Base-by-base conservation (phyloP, 192 early-diverging fungal species). In the Umbelopsis ramanniana region DNA sequence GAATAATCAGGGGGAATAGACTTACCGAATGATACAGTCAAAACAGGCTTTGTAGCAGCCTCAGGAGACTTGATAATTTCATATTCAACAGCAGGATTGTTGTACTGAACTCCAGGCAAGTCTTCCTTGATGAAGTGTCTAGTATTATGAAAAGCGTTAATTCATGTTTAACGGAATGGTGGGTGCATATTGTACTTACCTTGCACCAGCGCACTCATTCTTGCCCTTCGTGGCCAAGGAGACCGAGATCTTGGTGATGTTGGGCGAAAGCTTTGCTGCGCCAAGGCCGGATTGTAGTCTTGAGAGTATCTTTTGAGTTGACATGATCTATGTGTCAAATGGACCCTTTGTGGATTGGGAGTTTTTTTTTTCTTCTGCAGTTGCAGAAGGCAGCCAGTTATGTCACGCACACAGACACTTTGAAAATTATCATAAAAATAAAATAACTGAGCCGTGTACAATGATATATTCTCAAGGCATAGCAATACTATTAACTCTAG, bases 21-120 rank as follows among this genome's bases (percentile, higher is more conserved):
- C 29, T 71, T 83, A 88, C 86, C 83, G 66, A 88, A 86, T 69
- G 84, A 79, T 50, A 88, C 67, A 15, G 79, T 83, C n/a, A 88
- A 60, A 43, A 73, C 67, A 22, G 85, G 87, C 52, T 50, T 76
- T 29, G 81, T 78, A 22, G 74, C 69, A 10, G 79, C 50, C 40
- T 86, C 78, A 63, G 79, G 33, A 14, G 74, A 74, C 57, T 82
- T 85, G 0, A 67, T 69, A 46, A 88, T 71, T 60, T 85, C 83
- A 67, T 83, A 82, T 24, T 72, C 70, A 22, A 88, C 72, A 10
- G 52, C 15, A 3, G 87, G 87, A 67, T 88, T 88, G 74, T 86
- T 85, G 48, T 86, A 88, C 38, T 82, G 80, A 46, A 88, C 79
- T 52, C 83, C 74, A 21, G 87, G 87, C 66, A 88, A 72, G 55